phyloP scores from a whole-genome alignment of 768 basidiomycete genomes.

The Suillus spraguei region DNA sequence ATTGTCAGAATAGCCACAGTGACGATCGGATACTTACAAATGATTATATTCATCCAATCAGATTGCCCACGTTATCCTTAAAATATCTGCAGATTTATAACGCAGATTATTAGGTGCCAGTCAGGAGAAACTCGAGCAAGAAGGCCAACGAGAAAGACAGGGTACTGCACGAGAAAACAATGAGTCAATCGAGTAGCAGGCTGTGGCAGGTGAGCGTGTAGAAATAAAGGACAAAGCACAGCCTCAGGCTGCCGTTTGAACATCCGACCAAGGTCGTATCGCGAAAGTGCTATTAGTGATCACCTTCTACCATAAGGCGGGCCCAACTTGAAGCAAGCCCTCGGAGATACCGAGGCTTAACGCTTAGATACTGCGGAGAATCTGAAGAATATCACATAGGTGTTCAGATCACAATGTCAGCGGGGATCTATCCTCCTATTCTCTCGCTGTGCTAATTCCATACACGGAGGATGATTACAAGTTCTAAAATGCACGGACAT shows the following conservation, averaged over 20 bases:
- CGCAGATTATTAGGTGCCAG: neutral
- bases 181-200: neutral
- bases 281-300: neutral
- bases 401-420: neutral
- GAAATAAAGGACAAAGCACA: neutral
- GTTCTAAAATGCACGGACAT: neutral
- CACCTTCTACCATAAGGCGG: neutral
- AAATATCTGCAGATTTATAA: neutral
- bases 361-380: neutral
- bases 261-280: too few relatives aligned
- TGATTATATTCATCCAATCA: neutral
- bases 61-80: neutral
- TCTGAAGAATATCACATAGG: too few relatives aligned
- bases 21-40: neutral
- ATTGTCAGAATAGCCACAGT: neutral
- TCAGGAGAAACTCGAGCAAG: neutral
- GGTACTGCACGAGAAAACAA: neutral
- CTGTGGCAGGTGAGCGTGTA: neutral
- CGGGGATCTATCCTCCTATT: neutral
- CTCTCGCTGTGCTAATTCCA: neutral
- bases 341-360: neutral
- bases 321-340: neutral
- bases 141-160: neutral
- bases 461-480: slow-evolving; percentile 8
- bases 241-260: too few relatives aligned